These are phyloP conservation scores for Paramecium octaurelia DNA, from an alignment of 73 alveolate genomes.

Conservation along the genomic window DNA sequence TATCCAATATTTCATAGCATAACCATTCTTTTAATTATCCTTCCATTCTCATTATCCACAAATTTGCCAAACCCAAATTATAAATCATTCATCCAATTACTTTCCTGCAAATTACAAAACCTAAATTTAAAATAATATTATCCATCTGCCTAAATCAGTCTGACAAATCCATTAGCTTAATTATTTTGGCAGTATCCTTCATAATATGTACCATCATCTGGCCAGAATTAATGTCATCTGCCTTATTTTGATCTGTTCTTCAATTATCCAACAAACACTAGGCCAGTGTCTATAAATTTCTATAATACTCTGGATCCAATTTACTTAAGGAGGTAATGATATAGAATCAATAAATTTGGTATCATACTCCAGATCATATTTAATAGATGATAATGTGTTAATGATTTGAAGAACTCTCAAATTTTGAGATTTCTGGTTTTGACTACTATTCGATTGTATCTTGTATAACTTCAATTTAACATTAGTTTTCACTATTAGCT, in stretches of 20 bases:
- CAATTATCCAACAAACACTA: conserved; percentile 73
- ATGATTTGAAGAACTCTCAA: neutral
- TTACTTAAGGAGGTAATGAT: neutral
- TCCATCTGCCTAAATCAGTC: conserved; percentile 72
- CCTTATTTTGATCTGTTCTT: conserved; percentile 62
- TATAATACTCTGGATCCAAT: neutral
- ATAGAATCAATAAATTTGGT: neutral
- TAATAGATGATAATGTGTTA: neutral
- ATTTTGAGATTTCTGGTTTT: neutral
- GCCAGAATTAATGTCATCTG: conserved; percentile 66
- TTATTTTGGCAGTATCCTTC: conserved; percentile 79
- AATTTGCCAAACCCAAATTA: conserved; percentile 55
- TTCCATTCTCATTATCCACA: conserved; percentile 64
- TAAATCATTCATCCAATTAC: conserved; percentile 83
- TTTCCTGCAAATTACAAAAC: conserved; percentile 24
- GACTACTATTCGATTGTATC: neutral
- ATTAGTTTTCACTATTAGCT: neutral
- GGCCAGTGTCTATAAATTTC: conserved; percentile 52
- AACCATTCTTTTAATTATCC: conserved; percentile 79
- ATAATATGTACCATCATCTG: conserved; percentile 68
- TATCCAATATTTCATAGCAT: conserved; percentile 79
- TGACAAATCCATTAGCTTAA: conserved; percentile 56
- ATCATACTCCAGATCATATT: neutral
- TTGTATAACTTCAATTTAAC: neutral
- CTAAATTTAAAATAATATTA: conserved; percentile 59